A percentile compares a stretch with the other conserved stretches of the same genome.
phyloP scores from a whole-genome alignment of 2,329 filamentous ascomycete species.

The Pyricularia grisea region DNA sequence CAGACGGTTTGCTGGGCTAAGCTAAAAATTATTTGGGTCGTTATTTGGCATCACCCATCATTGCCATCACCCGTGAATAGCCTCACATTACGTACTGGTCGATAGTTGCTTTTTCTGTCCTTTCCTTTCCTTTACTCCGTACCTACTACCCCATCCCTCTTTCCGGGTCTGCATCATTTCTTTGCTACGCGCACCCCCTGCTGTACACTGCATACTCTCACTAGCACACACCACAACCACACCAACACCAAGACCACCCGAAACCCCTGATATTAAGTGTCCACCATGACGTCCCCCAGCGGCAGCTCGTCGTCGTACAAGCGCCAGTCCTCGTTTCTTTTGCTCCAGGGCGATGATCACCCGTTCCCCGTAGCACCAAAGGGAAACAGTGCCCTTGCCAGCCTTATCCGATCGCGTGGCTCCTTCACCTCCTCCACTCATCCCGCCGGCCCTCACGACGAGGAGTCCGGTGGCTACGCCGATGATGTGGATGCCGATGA shows the following conservation, averaged over 20 bases:
- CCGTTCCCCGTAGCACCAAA: conserved; percentile 45
- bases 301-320: conserved; percentile 12
- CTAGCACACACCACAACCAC: background rate
- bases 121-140: background rate
- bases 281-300: conserved; percentile 15
- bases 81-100: background rate
- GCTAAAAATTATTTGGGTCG: background rate
- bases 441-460: conserved; percentile 10
- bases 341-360: conserved; percentile 30
- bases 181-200: background rate
- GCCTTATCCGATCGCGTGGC: conserved; percentile 37
- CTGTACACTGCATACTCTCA: background rate
- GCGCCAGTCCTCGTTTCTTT: conserved; percentile 16
- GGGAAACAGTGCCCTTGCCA: conserved; percentile 22
- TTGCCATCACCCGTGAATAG: background rate
- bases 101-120: background rate
- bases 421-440: conserved; percentile 14
- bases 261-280: background rate
- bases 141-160: background rate
- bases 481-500: conserved; percentile 20
- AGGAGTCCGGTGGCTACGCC: conserved; percentile 8
- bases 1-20: background rate
- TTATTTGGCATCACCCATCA: background rate
- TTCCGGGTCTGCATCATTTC: background rate
- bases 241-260: background rate